phyloP scores from a whole-genome alignment of 805 yeast species.

The Zygoascus tannicola region DNA sequence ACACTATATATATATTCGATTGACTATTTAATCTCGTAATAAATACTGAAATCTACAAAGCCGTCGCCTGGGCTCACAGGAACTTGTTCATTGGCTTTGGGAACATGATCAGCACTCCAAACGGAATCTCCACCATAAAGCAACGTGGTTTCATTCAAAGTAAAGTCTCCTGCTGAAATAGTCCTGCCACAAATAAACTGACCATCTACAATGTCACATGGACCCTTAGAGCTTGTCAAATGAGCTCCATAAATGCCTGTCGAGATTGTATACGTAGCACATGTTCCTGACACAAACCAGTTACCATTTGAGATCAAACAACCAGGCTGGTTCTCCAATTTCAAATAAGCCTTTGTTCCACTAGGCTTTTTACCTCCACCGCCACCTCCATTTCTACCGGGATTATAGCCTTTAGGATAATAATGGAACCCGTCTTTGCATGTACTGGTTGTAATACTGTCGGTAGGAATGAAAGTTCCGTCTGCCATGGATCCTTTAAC shows the following conservation, averaged over 20 bases:
- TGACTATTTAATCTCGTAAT: background rate
- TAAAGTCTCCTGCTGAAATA: conserved; percentile 46
- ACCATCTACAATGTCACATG: conserved; percentile 41
- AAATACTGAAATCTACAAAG: background rate
- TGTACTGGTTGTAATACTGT: conserved; percentile 38
- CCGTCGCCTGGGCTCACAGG: conserved; percentile 37
- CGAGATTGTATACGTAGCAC: conserved; percentile 61
- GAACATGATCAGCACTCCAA: conserved; percentile 49
- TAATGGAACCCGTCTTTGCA: conserved; percentile 73
- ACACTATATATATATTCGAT: background rate
- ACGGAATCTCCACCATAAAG: conserved; percentile 51
- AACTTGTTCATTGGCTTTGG: conserved; percentile 40
- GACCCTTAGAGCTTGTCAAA: conserved; percentile 61
- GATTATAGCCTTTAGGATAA: conserved; percentile 50
- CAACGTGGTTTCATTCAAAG: conserved; percentile 38
- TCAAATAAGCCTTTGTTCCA: conserved; percentile 38
- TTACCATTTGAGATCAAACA: conserved; percentile 80
- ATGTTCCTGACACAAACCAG: conserved; percentile 67
- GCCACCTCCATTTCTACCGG: conserved; percentile 20
- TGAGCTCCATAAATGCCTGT: conserved; percentile 68
- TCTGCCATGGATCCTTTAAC: conserved; percentile 62
- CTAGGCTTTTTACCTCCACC: conserved; percentile 26
- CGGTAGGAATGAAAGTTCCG: conserved; percentile 58
- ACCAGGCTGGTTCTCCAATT: conserved; percentile 46
- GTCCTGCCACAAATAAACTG: conserved; percentile 29